Evolutionary conservation across 2,329 filamentous ascomycete genomes (phyloP), one percentile per base, ranked within the genome.

Genomic region (Neofusicoccum sp.): DNA sequence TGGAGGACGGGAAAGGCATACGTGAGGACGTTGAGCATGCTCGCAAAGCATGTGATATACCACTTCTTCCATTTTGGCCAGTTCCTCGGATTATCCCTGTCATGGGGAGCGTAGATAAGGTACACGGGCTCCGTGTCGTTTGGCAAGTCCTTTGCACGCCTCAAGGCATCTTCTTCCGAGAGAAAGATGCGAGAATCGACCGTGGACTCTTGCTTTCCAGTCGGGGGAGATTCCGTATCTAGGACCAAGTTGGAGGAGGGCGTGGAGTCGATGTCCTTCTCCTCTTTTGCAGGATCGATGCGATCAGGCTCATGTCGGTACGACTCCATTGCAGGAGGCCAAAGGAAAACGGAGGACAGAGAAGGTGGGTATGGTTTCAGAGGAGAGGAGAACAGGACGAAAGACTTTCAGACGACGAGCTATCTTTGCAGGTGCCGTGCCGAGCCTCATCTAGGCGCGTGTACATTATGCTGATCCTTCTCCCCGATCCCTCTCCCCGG

Each of bases 21-120:
- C 59, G 63, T 61, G 49, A 61, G 49, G 3, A 67, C 63, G 40
- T 70, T 70, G 24, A 78, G 64, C 62, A 72, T 68, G 61, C 76
- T 73, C 20, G 71, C 73, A n/a, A 78, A 66, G 33, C 69, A 65
- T 5, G 74, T 77, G 40, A 77, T 77, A 62, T 76, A 78, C 76
- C 76, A 78, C 61, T 75, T 75, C 30, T 69, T 70, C 63, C 62
- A 69, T 43, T 67, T 70, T 2, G 72, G 69, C 73, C 75, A 79
- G 45, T 76, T 72, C 36, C 75, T 70, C 8, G 77, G 77, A 59
- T 77, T 77, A 33, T 77, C 75, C 7, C 48, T 58, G 48, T 70
- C 69, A 20, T 65, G 38, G 8, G 41, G 34, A 2, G 44, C 47
- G 51, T 67, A 70, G 1, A 58, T 67, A 12, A 70, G 54, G 38